These are phyloP conservation scores for Rhododendron vialii DNA, from an alignment of 148 eudicot genomes.

Conservation along the genomic window DNA sequence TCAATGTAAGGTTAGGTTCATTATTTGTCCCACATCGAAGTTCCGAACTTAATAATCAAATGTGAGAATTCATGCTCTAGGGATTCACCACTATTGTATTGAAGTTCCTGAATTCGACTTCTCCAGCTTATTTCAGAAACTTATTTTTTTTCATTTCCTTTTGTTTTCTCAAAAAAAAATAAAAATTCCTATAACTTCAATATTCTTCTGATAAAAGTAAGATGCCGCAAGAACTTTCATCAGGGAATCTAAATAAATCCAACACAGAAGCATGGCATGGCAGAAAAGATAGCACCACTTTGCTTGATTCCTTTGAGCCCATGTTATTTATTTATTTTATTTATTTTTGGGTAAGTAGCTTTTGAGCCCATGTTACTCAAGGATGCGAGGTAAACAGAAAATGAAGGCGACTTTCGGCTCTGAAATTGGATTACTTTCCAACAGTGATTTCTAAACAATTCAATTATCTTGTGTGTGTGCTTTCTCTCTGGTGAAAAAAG, in stretches of 20 bases:
- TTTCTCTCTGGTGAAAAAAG: neutral
- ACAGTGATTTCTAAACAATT: neutral
- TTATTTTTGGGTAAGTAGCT: no score
- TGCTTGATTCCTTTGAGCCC: neutral
- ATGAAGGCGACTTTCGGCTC: neutral
- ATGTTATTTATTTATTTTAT: neutral
- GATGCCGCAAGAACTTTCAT: neutral
- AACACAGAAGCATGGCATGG: neutral
- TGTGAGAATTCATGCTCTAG: neutral
- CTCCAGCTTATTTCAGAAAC: neutral
- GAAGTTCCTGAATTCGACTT: neutral
- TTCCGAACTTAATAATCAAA: neutral
- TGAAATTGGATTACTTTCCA: neutral
- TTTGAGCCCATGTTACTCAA: neutral
- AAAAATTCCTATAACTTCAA: no score
- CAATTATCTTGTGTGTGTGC: neutral
- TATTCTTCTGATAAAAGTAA: neutral
- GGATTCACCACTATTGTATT: neutral
- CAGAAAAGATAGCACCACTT: neutral
- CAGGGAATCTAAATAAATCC: neutral
- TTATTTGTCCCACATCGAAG: neutral
- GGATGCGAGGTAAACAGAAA: neutral
- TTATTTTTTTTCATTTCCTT: no score
- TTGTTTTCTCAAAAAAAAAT: no score
- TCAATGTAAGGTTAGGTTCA: neutral